A percentile compares a stretch with the other conserved stretches of the same genome.
phyloP scores from a whole-genome alignment of 208 protist species.

The Crithidia expoeki region DNA sequence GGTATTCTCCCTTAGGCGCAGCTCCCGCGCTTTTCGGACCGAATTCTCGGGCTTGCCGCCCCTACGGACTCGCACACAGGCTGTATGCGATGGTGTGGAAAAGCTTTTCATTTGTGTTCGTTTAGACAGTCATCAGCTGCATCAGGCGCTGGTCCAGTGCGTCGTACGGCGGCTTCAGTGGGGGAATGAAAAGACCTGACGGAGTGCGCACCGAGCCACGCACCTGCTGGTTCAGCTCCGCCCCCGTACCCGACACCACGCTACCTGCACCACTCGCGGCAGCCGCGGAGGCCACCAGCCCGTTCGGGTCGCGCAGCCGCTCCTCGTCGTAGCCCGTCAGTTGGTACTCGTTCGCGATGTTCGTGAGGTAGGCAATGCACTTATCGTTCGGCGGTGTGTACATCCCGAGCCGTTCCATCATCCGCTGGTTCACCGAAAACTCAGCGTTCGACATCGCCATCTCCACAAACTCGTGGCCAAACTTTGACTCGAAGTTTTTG shows the following conservation, averaged over 20 bases:
- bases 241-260: slow-evolving; percentile 1
- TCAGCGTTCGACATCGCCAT: slow-evolving; percentile 83
- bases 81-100: too few species aligned
- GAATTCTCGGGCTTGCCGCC: too few species aligned
- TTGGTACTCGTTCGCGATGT: slow-evolving; percentile 78
- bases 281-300: slow-evolving; percentile 63
- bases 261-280: slow-evolving; percentile 38
- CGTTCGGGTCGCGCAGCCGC: slow-evolving; percentile 63
- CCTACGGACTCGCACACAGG: too few species aligned
- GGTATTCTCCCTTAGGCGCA: too few species aligned
- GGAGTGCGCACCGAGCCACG: slow-evolving; percentile 51
- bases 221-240: slow-evolving; percentile 21
- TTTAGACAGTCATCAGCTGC: slow-evolving; percentile 64
- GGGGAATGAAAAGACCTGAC: slow-evolving; percentile 69
- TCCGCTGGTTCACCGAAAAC: slow-evolving; percentile 86
- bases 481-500: slow-evolving; percentile 85
- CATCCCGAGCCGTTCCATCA: slow-evolving; percentile 84
- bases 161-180: slow-evolving; percentile 58
- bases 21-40: too few species aligned
- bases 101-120: too few species aligned
- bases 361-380: slow-evolving; percentile 84
- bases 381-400: slow-evolving; percentile 78
- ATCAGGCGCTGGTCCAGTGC: slow-evolving; percentile 68
- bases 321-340: slow-evolving; percentile 80
- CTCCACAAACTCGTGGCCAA: slow-evolving; percentile 82